Evolutionary conservation across 2,329 filamentous ascomycete genomes (phyloP).

Genomic region (Fusarium chaquense): DNA sequence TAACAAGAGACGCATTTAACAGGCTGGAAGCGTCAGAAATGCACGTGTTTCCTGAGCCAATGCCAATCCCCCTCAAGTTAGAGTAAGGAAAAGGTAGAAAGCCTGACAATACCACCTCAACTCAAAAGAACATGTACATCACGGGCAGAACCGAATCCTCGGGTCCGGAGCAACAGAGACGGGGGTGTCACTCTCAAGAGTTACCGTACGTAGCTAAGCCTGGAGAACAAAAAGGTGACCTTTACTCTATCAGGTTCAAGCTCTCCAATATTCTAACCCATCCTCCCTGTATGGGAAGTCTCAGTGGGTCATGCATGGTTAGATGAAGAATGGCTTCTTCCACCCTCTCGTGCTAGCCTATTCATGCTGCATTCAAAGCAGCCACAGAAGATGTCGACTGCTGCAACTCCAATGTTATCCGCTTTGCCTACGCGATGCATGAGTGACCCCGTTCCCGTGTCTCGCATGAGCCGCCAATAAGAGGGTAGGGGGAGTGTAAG

Average conservation of each 20-base stretch:
- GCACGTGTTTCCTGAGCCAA: neutral
- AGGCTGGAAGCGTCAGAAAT: neutral
- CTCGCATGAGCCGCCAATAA: slow-evolving; percentile 40
- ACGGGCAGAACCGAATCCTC: slow-evolving; percentile 45
- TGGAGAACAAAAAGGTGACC: neutral
- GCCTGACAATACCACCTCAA: slow-evolving; percentile 12
- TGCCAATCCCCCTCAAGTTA: neutral
- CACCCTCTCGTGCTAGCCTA: slow-evolving; percentile 8
- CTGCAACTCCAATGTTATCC: slow-evolving; percentile 37
- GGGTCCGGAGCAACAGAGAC: slow-evolving; percentile 39
- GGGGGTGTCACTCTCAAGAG: slow-evolving; percentile 22
- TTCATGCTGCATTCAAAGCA: slow-evolving; percentile 23
- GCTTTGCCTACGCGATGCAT: slow-evolving; percentile 12
- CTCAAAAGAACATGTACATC: slow-evolving; percentile 16
- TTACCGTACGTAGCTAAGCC: slow-evolving; percentile 21
- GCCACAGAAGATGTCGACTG: slow-evolving; percentile 26
- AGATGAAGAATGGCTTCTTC: slow-evolving; percentile 12
- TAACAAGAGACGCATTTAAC: neutral
- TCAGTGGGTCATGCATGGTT: slow-evolving; percentile 2
- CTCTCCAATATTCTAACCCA: neutral
- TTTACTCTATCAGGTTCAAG: slow-evolving; percentile 2
- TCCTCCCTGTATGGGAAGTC: slow-evolving; percentile 2
- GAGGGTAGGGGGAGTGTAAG: neutral
- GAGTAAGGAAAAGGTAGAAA: neutral
- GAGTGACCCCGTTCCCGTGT: slow-evolving; percentile 24